Conservation (phyloP, 2,329 filamentous ascomycete species). For the Acrodontium crateriforme region DNA sequence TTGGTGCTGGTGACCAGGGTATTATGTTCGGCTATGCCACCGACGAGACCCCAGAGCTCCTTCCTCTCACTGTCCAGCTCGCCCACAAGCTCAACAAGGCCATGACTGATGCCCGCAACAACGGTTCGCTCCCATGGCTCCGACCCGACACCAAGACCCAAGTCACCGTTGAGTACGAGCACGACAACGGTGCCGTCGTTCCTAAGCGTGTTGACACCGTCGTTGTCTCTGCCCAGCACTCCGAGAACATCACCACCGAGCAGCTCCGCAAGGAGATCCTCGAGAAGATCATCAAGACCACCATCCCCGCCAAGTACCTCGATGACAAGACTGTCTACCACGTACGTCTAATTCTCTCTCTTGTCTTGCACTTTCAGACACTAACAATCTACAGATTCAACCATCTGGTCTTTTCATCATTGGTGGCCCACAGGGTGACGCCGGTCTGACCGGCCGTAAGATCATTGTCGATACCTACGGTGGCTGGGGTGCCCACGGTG, state of each 20-base stretch:
- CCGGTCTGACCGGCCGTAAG: slow-evolving; percentile 96
- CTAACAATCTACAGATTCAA: slow-evolving; percentile 52
- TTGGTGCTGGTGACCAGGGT: slow-evolving; percentile 98
- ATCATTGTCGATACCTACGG: slow-evolving; percentile 99
- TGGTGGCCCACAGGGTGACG: slow-evolving; percentile 96
- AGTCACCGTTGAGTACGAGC: slow-evolving; percentile 96
- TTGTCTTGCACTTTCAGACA: background rate
- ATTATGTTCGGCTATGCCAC: slow-evolving; percentile 99
- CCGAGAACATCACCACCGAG: slow-evolving; percentile 76
- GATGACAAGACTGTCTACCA: slow-evolving; percentile 93
- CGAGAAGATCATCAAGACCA: slow-evolving; percentile 93
- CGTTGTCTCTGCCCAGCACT: slow-evolving; percentile 92
- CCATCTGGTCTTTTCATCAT: slow-evolving; percentile 98
- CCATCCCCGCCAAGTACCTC: slow-evolving; percentile 83
- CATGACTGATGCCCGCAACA: slow-evolving; percentile 78
- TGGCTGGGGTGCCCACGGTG: slow-evolving; percentile 98
- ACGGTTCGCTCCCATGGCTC: slow-evolving; percentile 83
- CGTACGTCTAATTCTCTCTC: slow-evolving; percentile 37
- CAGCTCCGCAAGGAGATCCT: slow-evolving; percentile 84
- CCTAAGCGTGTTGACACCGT: slow-evolving; percentile 91
- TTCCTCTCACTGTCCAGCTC: slow-evolving; percentile 85
- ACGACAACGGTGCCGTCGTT: slow-evolving; percentile 86
- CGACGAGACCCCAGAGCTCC: slow-evolving; percentile 94
- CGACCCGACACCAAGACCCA: slow-evolving; percentile 99
- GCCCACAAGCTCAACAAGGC: slow-evolving; percentile 95